Evolutionary conservation across 1,139 yeast genomes (phyloP).

Genomic region (Arxiozyma heterogenica): DNA sequence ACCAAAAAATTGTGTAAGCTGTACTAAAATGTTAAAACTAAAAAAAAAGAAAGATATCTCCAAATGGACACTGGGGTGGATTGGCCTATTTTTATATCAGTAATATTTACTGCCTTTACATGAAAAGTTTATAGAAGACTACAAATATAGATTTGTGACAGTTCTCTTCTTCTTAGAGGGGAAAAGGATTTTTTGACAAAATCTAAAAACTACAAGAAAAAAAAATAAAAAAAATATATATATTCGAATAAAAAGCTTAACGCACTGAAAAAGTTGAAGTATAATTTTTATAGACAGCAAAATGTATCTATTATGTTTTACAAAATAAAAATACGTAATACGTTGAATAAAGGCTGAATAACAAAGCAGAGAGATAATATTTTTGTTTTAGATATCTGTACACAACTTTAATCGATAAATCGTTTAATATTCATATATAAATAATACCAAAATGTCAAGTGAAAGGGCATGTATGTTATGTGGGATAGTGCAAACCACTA

Average conservation of each 20-base stretch:
- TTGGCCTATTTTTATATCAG: too few relatives aligned
- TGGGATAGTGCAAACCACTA: constrained; percentile 62
- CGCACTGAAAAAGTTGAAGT: background rate
- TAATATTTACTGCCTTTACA: too few relatives aligned
- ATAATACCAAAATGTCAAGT: constrained; percentile 1
- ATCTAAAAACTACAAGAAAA: background rate
- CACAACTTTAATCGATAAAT: background rate
- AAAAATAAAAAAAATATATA: background rate
- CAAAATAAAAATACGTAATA: too few relatives aligned
- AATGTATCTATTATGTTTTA: background rate
- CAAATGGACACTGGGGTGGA: background rate
- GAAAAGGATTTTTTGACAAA: background rate
- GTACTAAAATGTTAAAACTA: too few relatives aligned
- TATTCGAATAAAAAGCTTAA: background rate
- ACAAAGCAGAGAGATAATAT: too few relatives aligned
- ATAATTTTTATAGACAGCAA: background rate
- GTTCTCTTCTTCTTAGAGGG: background rate
- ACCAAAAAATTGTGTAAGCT: too few relatives aligned
- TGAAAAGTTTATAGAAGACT: background rate
- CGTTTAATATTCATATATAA: background rate
- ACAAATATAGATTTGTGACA: background rate
- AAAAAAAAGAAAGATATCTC: too few relatives aligned
- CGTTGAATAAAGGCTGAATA: too few relatives aligned
- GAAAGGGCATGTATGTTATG: constrained; percentile 98
- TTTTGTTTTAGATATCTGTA: background rate